Evolutionary conservation across 306 rosid species (phyloP), one percentile per base, ranked within the genome.

Genomic region (Canavalia ensiformis): DNA sequence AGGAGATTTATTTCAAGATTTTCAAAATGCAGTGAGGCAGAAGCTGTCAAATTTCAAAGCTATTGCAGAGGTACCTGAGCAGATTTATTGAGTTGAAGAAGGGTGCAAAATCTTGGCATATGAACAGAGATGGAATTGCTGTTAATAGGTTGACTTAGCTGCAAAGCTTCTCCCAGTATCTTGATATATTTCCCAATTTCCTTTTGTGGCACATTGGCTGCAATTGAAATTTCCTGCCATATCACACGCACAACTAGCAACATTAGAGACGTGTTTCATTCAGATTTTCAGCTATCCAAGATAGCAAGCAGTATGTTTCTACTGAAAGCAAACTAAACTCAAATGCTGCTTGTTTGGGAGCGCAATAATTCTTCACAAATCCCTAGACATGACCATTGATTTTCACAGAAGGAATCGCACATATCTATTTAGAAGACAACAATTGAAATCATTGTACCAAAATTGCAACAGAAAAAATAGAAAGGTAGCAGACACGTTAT

Each of bases 41-140:
- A 68, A 54, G 68, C 29, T 18, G 51, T 57, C 37, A 78, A 81
- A 30, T 51, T 64, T 64, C 4, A 70, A 55, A 49, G 29, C n/a
- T 35, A 57, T 54, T 7, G 28, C 9, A 25, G 66, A 18, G 25
- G 76, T 89, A 91, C 99, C 98, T 95, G 98, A 79, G 99, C 99
- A 84, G 98, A 95, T 85, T 93, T 91, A 84, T 91, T 95, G 82
- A 95, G 99, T 78, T 95, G 98, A 72, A 93, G 97, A 70, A 93
- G 99, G 6, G 98, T 90, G 90, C 99, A 95, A 89, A 93, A 91
- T 87, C 98, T 89, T 12, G 98, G 99, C 98, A 91, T 91, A 78
- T 95, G 98, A 50, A 95, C 99, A 4, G 97, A 93, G 78, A 95
- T 89, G 41, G 98, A 95, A 76, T 95, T 93, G 92, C 98, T 93